phyloP scores from a whole-genome alignment of 768 basidiomycete species.

The Lentinus brumalis region DNA sequence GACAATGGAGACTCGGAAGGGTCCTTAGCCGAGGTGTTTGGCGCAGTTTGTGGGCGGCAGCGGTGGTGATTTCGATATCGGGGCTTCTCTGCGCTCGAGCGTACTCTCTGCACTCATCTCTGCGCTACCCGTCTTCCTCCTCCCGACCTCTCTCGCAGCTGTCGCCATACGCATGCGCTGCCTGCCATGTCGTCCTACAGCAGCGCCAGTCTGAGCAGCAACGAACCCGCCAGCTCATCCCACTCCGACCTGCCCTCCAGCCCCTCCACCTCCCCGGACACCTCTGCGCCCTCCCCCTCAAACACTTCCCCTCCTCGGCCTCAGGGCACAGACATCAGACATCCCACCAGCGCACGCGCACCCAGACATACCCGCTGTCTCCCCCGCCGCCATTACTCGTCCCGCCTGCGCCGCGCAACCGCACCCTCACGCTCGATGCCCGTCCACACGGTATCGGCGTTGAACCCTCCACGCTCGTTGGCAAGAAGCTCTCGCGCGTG shows the following conservation, averaged over 20 bases:
- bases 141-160: not conserved
- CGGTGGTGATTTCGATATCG: constrained; percentile 9
- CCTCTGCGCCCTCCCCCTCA: constrained; percentile 8
- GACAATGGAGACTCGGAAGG: constrained; percentile 4
- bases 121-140: not conserved
- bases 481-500: constrained; percentile 34
- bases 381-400: not conserved
- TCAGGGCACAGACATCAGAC: not conserved
- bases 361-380: not conserved
- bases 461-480: constrained; percentile 33
- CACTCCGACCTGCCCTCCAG: constrained; percentile 11
- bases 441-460: constrained; percentile 22
- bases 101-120: not conserved
- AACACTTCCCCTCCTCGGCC: not conserved
- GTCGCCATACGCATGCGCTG: not conserved
- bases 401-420: not conserved
- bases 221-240: constrained; percentile 9
- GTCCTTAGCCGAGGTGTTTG: constrained; percentile 13
- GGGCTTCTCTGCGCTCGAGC: constrained; percentile 9
- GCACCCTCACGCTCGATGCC: not conserved
- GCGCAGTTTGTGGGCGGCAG: constrained; percentile 17
- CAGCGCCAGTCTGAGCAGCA: constrained; percentile 21
- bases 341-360: not conserved
- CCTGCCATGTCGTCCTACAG: constrained; percentile 20
- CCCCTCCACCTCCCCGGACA: constrained; percentile 15